These are phyloP conservation scores for Actinomortierella ambigua DNA, from an alignment of 371 early-diverging fungal species.

Conservation along the genomic window DNA sequence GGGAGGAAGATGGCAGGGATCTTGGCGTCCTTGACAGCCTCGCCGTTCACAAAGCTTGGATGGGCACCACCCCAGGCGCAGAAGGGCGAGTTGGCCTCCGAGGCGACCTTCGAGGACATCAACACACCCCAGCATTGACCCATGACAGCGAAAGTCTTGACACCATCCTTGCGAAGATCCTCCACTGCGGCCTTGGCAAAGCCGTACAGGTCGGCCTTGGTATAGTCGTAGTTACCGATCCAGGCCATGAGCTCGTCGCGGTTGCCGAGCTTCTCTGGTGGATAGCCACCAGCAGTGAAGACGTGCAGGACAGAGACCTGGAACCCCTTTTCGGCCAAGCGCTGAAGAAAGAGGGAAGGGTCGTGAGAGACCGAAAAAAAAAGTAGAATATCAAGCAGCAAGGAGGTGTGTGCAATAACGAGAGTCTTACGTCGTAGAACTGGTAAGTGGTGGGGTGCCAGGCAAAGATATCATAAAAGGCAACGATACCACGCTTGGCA, in stretches of 20 bases:
- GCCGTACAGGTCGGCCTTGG: constrained; percentile 26
- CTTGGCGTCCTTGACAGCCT: constrained; percentile 23
- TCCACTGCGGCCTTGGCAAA: constrained; percentile 24
- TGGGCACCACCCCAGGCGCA: constrained; percentile 30
- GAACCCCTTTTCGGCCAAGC: constrained; percentile 41
- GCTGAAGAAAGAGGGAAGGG: constrained; percentile 6
- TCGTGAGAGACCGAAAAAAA: background rate
- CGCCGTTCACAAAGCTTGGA: constrained; percentile 26
- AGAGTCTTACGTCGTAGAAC: constrained; percentile 33
- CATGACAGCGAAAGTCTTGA: constrained; percentile 37
- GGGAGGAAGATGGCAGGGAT: constrained; percentile 33
- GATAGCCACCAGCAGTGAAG: constrained; percentile 17
- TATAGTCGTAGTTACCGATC: constrained; percentile 31
- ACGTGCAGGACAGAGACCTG: constrained; percentile 27
- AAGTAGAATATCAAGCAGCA: background rate
- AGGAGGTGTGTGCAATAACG: background rate
- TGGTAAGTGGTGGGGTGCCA: constrained; percentile 28
- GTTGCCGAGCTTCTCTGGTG: constrained; percentile 9
- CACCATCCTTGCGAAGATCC: constrained; percentile 32
- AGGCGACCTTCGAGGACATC: constrained; percentile 26
- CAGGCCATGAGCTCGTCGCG: constrained; percentile 18
- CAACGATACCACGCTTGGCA: constrained; percentile 38
- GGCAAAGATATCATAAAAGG: constrained; percentile 40
- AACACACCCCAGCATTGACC: constrained; percentile 48
- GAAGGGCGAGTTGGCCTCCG: constrained; percentile 26